A percentile compares a stretch with the other conserved stretches of the same genome.
phyloP scores from a whole-genome alignment of 352 stramenopile species.

The Pythium vanterpoolii region DNA sequence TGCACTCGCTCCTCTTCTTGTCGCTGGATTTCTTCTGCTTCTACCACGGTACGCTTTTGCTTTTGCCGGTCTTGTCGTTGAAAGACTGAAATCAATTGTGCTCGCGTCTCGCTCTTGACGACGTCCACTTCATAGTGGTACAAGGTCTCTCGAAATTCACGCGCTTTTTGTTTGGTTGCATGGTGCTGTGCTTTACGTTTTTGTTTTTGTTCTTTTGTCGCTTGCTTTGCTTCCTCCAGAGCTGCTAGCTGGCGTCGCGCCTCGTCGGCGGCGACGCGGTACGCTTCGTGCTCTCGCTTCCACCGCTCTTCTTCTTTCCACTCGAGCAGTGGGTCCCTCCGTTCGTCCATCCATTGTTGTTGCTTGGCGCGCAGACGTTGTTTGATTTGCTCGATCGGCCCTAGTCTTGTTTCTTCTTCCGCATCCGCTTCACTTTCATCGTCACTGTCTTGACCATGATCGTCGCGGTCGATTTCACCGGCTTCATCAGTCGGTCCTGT shows the following conservation, averaged over 20 bases:
- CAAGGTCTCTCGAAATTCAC: conserved; percentile 40
- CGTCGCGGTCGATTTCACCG: conserved; percentile 18
- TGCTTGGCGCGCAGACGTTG: conserved; percentile 30
- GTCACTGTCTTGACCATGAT: conserved; percentile 27
- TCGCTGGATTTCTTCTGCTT: conserved; percentile 5
- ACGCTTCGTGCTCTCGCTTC: conserved; percentile 36
- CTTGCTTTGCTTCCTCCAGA: conserved; percentile 27
- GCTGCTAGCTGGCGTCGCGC: conserved; percentile 20
- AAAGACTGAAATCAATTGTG: conserved; percentile 43
- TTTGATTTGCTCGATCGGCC: conserved; percentile 18
- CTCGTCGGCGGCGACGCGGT: conserved; percentile 26
- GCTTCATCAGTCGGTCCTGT: conserved; percentile 19
- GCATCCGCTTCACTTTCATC: conserved; percentile 35
- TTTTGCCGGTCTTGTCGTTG: conserved; percentile 33
- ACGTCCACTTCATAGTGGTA: conserved; percentile 43
- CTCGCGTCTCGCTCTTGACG: conserved; percentile 41
- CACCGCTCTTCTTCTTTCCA: conserved; percentile 45
- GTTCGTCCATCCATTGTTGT: conserved; percentile 35
- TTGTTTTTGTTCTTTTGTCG: conserved; percentile 37
- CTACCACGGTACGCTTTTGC: conserved; percentile 16
- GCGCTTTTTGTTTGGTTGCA: conserved; percentile 46
- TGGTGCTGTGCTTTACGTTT: conserved; percentile 44
- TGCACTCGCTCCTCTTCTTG: not conserved
- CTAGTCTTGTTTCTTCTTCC: conserved; percentile 34
- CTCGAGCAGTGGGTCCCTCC: conserved; percentile 44